phyloP scores from a whole-genome alignment of 768 basidiomycete genomes.

The Lentinula guzmanii region DNA sequence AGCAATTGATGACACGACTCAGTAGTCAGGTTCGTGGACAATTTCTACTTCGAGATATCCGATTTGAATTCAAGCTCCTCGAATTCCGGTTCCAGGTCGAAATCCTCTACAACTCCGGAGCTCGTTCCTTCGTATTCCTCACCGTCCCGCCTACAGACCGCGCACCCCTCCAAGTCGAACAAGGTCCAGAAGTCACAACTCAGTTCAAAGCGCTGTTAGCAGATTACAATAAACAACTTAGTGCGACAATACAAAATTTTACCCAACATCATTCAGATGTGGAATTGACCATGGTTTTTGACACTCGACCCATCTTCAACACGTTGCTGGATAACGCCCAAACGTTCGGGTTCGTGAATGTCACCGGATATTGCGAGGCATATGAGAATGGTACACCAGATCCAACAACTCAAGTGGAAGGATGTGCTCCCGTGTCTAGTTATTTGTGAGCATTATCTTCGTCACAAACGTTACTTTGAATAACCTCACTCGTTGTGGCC shows the following conservation, averaged over 20 bases:
- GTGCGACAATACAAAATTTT: constrained; percentile 31
- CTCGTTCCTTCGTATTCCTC: constrained; percentile 55
- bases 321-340: constrained; percentile 45
- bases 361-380: constrained; percentile 51
- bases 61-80: not conserved
- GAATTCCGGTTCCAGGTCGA: constrained; percentile 30
- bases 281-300: constrained; percentile 42
- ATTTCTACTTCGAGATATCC: constrained; percentile 5
- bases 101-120: constrained; percentile 40
- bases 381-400: constrained; percentile 54
- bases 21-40: constrained; percentile 21
- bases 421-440: constrained; percentile 57
- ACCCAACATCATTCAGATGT: constrained; percentile 33
- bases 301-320: constrained; percentile 55
- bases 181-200: constrained; percentile 31
- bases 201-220: constrained; percentile 29
- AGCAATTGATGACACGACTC: constrained; percentile 26
- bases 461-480: not conserved
- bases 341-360: constrained; percentile 51
- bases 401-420: constrained; percentile 44
- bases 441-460: constrained; percentile 46
- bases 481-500: not conserved
- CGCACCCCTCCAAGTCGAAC: constrained; percentile 38
- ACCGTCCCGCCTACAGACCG: constrained; percentile 57
- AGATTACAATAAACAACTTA: constrained; percentile 47